Evolutionary conservation across 176 grass and related monocot species (phyloP).

Genomic region (Aegilops sharonensis): DNA sequence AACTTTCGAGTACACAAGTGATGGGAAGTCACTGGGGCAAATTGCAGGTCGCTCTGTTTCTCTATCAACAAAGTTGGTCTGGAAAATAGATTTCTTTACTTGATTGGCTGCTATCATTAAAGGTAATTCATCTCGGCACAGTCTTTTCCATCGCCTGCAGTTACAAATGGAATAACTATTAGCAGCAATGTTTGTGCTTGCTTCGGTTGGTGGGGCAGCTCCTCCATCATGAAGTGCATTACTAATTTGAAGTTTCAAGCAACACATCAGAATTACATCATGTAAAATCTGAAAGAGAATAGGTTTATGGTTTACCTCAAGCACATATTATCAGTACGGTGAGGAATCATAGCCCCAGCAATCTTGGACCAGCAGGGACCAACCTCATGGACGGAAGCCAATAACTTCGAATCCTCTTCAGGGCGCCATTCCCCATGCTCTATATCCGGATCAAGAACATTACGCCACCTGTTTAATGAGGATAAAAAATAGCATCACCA

Average conservation of each 20-base stretch:
- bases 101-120: slow-evolving; percentile 43
- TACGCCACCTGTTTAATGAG: slow-evolving; percentile 65
- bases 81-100: slow-evolving; percentile 75
- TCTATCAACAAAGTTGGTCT: slow-evolving; percentile 88
- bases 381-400: slow-evolving; percentile 54
- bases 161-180: slow-evolving; percentile 11
- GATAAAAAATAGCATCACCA: slow-evolving; percentile 27
- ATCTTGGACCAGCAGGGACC: slow-evolving; percentile 80
- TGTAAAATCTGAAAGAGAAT: slow-evolving; percentile 1
- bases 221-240: neutral
- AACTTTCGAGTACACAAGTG: slow-evolving; percentile 44
- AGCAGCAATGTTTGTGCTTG: slow-evolving; percentile 6
- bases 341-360: slow-evolving; percentile 54
- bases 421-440: slow-evolving; percentile 62
- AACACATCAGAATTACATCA: slow-evolving; percentile 17
- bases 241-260: neutral
- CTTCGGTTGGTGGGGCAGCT: neutral
- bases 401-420: slow-evolving; percentile 77
- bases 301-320: slow-evolving; percentile 67
- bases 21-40: slow-evolving; percentile 57
- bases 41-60: slow-evolving; percentile 79
- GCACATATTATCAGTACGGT: slow-evolving; percentile 89
- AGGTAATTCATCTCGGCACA: slow-evolving; percentile 48
- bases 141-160: slow-evolving; percentile 59
- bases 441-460: slow-evolving; percentile 85